Evolutionary conservation across 768 basidiomycete genomes (phyloP).

Genomic region (Sarcomyxa edulis): DNA sequence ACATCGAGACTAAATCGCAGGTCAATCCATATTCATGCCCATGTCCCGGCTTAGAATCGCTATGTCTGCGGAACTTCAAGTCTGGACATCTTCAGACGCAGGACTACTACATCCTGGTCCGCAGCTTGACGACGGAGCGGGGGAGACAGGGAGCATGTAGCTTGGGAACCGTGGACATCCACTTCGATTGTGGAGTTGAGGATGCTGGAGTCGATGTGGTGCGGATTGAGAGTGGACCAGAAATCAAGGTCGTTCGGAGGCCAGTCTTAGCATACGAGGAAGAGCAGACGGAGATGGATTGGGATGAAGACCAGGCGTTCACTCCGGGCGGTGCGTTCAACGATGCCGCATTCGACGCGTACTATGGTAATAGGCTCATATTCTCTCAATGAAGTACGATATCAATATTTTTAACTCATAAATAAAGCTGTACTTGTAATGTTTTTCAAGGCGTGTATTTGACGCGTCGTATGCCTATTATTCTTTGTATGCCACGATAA

Average conservation of each 20-base stretch:
- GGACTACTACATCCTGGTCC: constrained; percentile 20
- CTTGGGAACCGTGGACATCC: constrained; percentile 25
- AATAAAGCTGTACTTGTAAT: no score
- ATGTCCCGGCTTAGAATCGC: constrained; percentile 26
- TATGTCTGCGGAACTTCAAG: constrained; percentile 23
- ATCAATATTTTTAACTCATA: no score
- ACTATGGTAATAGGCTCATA: no score
- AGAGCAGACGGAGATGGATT: constrained; percentile 16
- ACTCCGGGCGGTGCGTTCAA: constrained; percentile 21
- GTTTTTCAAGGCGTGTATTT: no score
- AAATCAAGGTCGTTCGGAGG: background rate
- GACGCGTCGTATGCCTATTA: no score
- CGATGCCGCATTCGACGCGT: constrained; percentile 23
- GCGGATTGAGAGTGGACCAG: constrained; percentile 2
- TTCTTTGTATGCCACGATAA: no score
- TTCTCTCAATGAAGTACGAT: no score
- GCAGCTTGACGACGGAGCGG: constrained; percentile 18
- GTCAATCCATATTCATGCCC: constrained; percentile 15
- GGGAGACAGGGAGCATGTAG: constrained; percentile 15
- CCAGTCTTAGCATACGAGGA: constrained; percentile 2
- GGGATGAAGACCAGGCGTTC: constrained; percentile 14
- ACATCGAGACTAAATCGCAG: constrained; percentile 6
- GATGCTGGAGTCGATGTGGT: constrained; percentile 7
- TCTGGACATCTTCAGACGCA: constrained; percentile 9
- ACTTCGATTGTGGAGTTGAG: constrained; percentile 19